phyloP scores from a whole-genome alignment of 2,329 filamentous ascomycete genomes.

The Colletotrichum filicis region DNA sequence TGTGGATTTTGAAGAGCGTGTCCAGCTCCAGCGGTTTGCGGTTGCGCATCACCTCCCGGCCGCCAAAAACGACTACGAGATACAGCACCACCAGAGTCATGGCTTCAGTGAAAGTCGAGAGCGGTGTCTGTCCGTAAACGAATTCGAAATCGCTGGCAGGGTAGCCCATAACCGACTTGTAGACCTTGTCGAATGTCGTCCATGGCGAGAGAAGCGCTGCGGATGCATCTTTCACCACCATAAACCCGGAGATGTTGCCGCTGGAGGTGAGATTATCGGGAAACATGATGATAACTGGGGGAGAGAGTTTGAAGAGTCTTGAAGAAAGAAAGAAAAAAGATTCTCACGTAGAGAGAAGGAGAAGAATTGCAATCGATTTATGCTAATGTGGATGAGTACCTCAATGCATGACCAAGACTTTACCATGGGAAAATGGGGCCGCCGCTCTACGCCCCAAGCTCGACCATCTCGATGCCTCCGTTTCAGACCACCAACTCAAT shows the following conservation, averaged over 20 bases:
- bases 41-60: constrained; percentile 84
- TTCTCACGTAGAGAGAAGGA: neutral
- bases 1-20: constrained; percentile 86
- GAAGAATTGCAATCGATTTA: neutral
- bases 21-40: constrained; percentile 81
- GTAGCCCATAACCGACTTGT: constrained; percentile 76
- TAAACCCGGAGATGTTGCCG: constrained; percentile 78
- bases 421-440: neutral
- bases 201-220: constrained; percentile 74
- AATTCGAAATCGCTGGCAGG: constrained; percentile 83
- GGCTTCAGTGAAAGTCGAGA: constrained; percentile 82
- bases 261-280: constrained; percentile 23
- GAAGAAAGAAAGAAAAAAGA: neutral
- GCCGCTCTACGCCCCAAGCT: constrained; percentile 5
- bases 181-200: constrained; percentile 81
- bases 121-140: constrained; percentile 76
- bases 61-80: constrained; percentile 86
- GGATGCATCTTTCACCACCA: neutral
- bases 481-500: constrained; percentile 18
- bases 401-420: neutral
- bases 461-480: constrained; percentile 5
- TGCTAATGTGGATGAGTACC: neutral
- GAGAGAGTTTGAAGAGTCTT: neutral
- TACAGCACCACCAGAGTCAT: constrained; percentile 78
- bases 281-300: constrained; percentile 14